Evolutionary conservation across 108 stramenopile genomes (phyloP).

Genomic region (Skeletonema potamos): DNA sequence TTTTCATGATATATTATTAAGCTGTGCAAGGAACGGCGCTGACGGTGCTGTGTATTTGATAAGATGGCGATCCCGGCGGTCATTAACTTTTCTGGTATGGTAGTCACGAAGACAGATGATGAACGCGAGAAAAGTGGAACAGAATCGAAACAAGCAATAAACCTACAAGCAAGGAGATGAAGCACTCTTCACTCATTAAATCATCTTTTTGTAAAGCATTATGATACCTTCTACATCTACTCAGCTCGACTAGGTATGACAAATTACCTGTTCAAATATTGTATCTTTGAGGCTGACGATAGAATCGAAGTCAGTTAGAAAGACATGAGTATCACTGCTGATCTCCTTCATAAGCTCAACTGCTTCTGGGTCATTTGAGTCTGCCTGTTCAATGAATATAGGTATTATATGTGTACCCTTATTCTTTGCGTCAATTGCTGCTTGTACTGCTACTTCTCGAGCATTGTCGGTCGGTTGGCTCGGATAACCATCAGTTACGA

Average conservation of each 20-base stretch:
- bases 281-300: not conserved
- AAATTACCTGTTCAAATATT: constrained; percentile 6
- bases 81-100: too few species aligned
- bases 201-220: too few species aligned
- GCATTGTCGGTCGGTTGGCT: constrained; percentile 6
- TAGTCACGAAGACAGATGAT: too few species aligned
- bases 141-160: too few species aligned
- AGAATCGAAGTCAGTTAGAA: not conserved
- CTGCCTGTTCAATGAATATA: not conserved
- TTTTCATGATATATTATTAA: not conserved
- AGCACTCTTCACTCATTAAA: too few species aligned
- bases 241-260: not conserved
- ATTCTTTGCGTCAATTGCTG: not conserved
- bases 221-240: too few species aligned
- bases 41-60: too few species aligned
- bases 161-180: too few species aligned
- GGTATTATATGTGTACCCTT: not conserved
- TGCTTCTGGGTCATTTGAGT: not conserved
- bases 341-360: not conserved
- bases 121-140: too few species aligned
- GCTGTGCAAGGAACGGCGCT: too few species aligned
- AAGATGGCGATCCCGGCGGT: too few species aligned
- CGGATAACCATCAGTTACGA: constrained; percentile 34
- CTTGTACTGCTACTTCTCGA: not conserved
- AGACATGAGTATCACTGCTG: not conserved